Percentiles rank a stretch among this genome's conserved stretches.
These are phyloP conservation scores for Blastocystis sp. DNA, from an alignment of 352 stramenopile species.

Conservation along the genomic window DNA sequence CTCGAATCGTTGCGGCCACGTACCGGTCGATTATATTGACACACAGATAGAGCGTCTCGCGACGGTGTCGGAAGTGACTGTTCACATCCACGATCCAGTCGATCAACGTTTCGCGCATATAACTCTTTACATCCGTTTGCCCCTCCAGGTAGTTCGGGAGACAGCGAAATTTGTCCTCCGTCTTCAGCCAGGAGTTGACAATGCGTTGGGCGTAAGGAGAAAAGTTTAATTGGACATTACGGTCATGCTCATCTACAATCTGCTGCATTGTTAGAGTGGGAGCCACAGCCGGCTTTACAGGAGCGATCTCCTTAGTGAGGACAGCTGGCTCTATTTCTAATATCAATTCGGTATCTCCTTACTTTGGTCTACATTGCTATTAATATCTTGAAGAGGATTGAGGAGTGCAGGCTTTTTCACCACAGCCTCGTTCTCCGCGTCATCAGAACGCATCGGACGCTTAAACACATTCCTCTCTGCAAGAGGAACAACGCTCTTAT, in stretches of 20 bases:
- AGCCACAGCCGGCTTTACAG: neutral
- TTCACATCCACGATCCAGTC: constrained; percentile 99
- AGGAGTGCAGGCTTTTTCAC: constrained; percentile 49
- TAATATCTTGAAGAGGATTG: constrained; percentile 41
- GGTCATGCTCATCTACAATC: constrained; percentile 48
- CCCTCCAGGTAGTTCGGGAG: constrained; percentile 76
- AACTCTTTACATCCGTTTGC: constrained; percentile 94
- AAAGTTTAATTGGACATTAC: constrained; percentile 31
- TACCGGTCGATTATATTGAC: constrained; percentile 97
- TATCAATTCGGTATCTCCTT: neutral
- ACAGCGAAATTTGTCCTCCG: constrained; percentile 52
- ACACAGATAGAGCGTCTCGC: constrained; percentile 92
- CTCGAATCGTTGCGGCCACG: constrained; percentile 68
- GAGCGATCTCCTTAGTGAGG: neutral
- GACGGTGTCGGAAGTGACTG: constrained; percentile 91
- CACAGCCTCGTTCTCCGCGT: neutral
- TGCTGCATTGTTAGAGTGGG: constrained; percentile 40
- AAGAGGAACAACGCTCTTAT: neutral
- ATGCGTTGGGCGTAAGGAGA: constrained; percentile 57
- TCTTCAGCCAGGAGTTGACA: constrained; percentile 57
- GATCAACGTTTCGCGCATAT: constrained; percentile 97
- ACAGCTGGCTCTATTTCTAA: neutral
- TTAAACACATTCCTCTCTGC: constrained; percentile 18
- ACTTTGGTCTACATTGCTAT: neutral
- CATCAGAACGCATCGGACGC: neutral